Conservation (phyloP, 768 basidiomycete species). For the Tricholoma bakamatsutake region DNA sequence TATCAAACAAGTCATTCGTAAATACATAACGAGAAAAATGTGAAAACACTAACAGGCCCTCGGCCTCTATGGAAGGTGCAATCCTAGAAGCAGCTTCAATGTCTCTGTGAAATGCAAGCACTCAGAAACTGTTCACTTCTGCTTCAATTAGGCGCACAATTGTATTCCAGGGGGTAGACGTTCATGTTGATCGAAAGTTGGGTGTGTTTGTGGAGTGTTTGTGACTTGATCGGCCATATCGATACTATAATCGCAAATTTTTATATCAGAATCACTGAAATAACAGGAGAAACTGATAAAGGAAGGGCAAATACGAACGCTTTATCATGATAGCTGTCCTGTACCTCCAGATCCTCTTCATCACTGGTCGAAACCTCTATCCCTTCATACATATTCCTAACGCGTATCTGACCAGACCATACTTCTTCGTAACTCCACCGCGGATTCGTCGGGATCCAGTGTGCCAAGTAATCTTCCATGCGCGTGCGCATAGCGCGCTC, state of each 20-base stretch:
- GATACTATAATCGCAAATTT: background rate
- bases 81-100: background rate
- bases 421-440: slow-evolving; percentile 16
- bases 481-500: slow-evolving; percentile 14
- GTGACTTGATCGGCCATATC: background rate
- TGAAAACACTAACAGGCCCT: background rate
- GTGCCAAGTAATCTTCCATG: slow-evolving; percentile 10
- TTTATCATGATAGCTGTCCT: background rate
- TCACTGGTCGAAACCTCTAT: slow-evolving; percentile 12
- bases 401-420: slow-evolving; percentile 10
- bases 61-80: background rate
- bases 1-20: background rate
- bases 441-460: slow-evolving; percentile 8
- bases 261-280: background rate
- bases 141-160: no score
- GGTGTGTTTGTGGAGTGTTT: background rate
- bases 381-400: slow-evolving; percentile 4
- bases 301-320: background rate
- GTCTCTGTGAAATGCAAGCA: background rate
- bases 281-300: background rate
- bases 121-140: no score
- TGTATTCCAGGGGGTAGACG: no score
- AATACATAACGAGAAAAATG: background rate
- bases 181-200: background rate
- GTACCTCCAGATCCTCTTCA: slow-evolving; percentile 4